Conservation (phyloP, 257 asterid genomes). For the Nicotiana noctiflora region DNA sequence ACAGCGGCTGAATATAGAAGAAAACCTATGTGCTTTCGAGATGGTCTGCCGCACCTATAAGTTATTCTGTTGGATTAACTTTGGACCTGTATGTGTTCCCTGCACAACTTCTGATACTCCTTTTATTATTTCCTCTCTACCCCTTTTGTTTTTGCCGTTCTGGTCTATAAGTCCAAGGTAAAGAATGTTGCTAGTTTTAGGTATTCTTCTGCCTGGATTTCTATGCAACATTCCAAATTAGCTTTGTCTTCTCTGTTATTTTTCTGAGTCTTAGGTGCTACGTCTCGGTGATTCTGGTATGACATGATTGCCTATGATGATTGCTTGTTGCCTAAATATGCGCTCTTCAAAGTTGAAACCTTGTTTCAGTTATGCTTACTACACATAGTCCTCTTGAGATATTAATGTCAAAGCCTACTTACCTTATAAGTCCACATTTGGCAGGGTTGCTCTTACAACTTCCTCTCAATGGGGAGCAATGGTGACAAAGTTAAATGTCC, state of each 20-base stretch:
- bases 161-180: not conserved
- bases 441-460: slow-evolving; percentile 80
- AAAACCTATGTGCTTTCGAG: not conserved
- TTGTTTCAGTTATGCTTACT: not conserved
- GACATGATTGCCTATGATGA: not conserved
- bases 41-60: not conserved
- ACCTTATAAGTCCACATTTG: slow-evolving; percentile 2
- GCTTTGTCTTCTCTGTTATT: not conserved
- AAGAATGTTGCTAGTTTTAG: not conserved
- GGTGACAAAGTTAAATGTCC: slow-evolving; percentile 74
- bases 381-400: not conserved
- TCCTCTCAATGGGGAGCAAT: slow-evolving; percentile 82
- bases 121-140: not conserved
- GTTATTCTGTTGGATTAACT: not conserved
- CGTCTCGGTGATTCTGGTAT: not conserved
- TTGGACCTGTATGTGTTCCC: not conserved
- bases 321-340: not conserved
- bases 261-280: not conserved
- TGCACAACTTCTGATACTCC: not conserved
- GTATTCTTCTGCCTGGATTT: not conserved
- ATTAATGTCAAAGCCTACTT: not conserved
- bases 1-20: not conserved
- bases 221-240: not conserved
- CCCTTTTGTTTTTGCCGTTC: not conserved
- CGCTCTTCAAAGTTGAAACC: not conserved